Base-by-base conservation (phyloP, 768 basidiomycete genomes). In the Sporobolomyces pararoseus region DNA sequence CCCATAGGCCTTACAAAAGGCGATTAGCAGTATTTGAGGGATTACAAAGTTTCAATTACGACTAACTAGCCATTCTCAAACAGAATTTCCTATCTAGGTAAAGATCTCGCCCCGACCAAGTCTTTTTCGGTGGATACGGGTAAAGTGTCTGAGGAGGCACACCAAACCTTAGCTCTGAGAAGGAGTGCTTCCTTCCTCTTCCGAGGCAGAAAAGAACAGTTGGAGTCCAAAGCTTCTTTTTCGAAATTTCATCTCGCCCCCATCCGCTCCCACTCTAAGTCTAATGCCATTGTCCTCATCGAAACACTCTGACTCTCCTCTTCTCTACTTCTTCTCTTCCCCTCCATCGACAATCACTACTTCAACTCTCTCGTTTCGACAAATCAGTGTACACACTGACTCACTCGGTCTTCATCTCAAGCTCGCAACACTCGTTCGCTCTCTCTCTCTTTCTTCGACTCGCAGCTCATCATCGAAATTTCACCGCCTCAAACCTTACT, bases 241-340 rank as follows among this genome's bases (percentile, higher is more conserved):
- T n/a, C n/a, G n/a, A n/a, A n/a, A 63, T 21, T 42, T 58, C 68
- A 60, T 64, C 68, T 70, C 63, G 68, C 63, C 68, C 63, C 46
- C 63, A 29, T 34, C 27, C 13, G 10, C 16, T 61, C 59, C 44
- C n/a, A 39, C 59, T 61, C 29, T 47, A 9, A 29, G 59, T 61
- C 59, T 35, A 49, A 7, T 49, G 59, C 59, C 44, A n/a, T n/a
- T n/a, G n/a, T n/a, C n/a, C n/a, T n/a, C n/a, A n/a, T 58, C 46
- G 46, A 23, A 47, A 47, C 13, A 6, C 39, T 34, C 58, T 46
- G 27, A 32, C 58, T 4, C 7, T 47, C 58, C 14, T 47, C 21
- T 47, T 23, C 46, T 47, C 21, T 47, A 12, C 10, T 47, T 47
- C 46, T 14, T 23, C 21, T 23, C 17, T 10, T 42, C 9, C 39